These are phyloP conservation scores for Pythium myriotylum DNA, from an alignment of 352 stramenopile genomes.

Conservation along the genomic window DNA sequence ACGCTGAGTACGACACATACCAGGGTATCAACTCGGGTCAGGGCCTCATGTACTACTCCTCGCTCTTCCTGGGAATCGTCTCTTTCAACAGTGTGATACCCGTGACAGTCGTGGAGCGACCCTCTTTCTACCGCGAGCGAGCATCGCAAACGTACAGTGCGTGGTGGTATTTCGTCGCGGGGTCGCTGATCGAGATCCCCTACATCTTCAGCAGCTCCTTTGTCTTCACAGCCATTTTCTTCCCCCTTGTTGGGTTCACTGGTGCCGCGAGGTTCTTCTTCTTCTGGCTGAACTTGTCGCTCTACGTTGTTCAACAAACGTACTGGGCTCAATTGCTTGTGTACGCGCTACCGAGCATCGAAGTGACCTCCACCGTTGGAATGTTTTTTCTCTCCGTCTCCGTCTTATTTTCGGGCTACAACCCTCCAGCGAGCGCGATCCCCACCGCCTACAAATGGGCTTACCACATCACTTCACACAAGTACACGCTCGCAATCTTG, in stretches of 20 bases:
- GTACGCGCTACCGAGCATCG: slow-evolving; percentile 32
- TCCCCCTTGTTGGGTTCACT: slow-evolving; percentile 35
- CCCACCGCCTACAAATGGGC: slow-evolving; percentile 57
- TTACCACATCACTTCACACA: slow-evolving; percentile 47
- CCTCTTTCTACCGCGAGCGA: slow-evolving; percentile 93
- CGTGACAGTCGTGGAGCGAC: slow-evolving; percentile 65
- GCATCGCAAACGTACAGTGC: slow-evolving; percentile 89
- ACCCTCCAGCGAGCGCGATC: slow-evolving; percentile 55
- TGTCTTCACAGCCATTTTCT: slow-evolving; percentile 38
- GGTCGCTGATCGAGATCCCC: slow-evolving; percentile 67
- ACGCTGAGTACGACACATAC: slow-evolving; percentile 27
- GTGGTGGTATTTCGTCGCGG: slow-evolving; percentile 72
- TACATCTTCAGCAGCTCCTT: slow-evolving; percentile 32
- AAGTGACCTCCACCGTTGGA: slow-evolving; percentile 31
- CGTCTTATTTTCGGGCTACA: slow-evolving; percentile 79
- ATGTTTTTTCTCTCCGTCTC: slow-evolving; percentile 60
- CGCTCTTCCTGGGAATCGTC: slow-evolving; percentile 67
- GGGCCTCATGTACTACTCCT: slow-evolving; percentile 64
- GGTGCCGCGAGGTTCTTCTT: slow-evolving; percentile 22
- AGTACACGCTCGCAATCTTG: slow-evolving; percentile 28
- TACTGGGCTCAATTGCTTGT: slow-evolving; percentile 32
- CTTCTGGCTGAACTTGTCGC: slow-evolving; percentile 30
- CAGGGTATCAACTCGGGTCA: slow-evolving; percentile 34
- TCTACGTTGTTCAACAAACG: slow-evolving; percentile 31
- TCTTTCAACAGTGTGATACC: slow-evolving; percentile 66